phyloP scores from a whole-genome alignment of 2,329 filamentous ascomycete genomes.

The Fusarium tjaetaba region DNA sequence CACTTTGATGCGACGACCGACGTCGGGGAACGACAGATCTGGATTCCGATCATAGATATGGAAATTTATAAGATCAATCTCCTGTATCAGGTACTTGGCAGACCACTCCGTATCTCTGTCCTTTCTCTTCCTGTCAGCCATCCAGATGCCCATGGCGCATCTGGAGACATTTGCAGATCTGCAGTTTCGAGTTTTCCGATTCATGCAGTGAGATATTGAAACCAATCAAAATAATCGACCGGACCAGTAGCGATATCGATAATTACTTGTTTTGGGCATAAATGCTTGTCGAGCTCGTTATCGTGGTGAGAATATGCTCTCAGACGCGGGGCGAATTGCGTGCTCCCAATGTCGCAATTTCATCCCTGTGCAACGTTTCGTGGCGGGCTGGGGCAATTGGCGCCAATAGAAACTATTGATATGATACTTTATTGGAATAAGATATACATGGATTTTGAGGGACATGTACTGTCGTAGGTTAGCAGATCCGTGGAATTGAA shows the following conservation, averaged over 20 bases:
- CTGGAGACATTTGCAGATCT: background rate
- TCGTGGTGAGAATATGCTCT: background rate
- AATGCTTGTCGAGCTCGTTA: background rate
- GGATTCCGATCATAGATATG: background rate
- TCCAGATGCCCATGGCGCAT: background rate
- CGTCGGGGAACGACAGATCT: background rate
- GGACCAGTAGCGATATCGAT: background rate
- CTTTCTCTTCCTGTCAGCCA: accelerated
- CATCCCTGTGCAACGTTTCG: background rate
- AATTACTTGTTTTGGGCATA: background rate
- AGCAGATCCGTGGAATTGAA: background rate
- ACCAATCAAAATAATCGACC: background rate
- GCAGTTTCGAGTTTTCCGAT: accelerated
- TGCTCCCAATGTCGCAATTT: background rate
- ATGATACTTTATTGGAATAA: accelerated
- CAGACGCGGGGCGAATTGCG: background rate
- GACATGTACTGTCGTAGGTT: background rate
- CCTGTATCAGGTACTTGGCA: background rate
- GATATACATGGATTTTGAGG: accelerated
- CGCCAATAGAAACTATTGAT: background rate
- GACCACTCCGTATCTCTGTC: accelerated
- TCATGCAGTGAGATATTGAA: too few relatives aligned
- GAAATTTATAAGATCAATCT: accelerated
- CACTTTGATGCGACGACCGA: background rate
- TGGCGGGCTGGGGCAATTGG: background rate